These are phyloP conservation scores for Pichia exigua DNA, from an alignment of 805 yeast species.

Conservation along the genomic window DNA sequence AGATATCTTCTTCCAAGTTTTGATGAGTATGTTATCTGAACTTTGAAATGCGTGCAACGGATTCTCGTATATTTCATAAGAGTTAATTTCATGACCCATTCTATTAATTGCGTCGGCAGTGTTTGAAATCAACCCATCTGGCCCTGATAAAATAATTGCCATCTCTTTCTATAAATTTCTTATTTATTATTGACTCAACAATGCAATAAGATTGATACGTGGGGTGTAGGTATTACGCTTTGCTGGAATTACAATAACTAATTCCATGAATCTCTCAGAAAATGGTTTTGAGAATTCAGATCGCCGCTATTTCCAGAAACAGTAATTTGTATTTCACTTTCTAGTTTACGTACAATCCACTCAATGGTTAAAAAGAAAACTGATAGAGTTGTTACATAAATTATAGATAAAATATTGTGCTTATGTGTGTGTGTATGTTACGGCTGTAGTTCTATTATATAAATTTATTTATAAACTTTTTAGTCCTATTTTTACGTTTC, in stretches of 20 bases:
- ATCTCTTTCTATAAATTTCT: neutral
- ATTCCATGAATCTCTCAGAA: neutral
- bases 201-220: too few species aligned
- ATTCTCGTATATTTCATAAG: neutral
- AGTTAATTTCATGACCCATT: neutral
- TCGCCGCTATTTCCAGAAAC: neutral
- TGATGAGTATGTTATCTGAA: neutral
- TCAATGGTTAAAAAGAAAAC: too few species aligned
- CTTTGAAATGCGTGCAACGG: neutral
- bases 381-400: neutral
- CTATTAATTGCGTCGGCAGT: neutral
- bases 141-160: neutral
- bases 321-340: too few species aligned
- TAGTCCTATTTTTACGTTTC: neutral
- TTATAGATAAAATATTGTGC: neutral
- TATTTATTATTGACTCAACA: too few species aligned
- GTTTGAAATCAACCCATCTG: constrained; percentile 1
- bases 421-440: neutral
- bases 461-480: neutral
- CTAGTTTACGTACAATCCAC: too few species aligned
- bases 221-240: too few species aligned
- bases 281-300: too few species aligned
- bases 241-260: too few species aligned
- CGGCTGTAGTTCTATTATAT: neutral
- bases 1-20: neutral